Percentiles rank a stretch among this genome's conserved stretches.
phyloP scores from a whole-genome alignment of 1,284 basidiomycete species.

The Trichosporon sp. region DNA sequence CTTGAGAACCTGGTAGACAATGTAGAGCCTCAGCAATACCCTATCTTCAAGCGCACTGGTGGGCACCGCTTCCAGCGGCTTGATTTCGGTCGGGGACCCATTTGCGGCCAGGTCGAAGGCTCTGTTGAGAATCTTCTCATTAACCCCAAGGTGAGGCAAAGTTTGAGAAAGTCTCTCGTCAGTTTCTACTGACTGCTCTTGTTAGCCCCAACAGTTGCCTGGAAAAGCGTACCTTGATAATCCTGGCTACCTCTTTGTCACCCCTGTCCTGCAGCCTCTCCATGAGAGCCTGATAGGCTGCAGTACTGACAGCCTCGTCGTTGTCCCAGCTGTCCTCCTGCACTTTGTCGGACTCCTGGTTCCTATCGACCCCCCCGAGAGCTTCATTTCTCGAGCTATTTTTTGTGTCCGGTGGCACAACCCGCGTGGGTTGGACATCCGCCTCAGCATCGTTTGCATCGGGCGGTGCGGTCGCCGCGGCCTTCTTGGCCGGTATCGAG shows the following conservation, averaged over 20 bases:
- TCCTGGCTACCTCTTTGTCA: conserved; percentile 77
- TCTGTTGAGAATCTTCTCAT: conserved; percentile 57
- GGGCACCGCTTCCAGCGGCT: background rate
- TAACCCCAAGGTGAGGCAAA: conserved; percentile 62
- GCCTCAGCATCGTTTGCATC: background rate
- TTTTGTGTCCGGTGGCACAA: background rate
- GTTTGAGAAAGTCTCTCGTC: conserved; percentile 71
- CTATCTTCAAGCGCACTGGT: conserved; percentile 58
- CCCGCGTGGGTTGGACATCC: background rate
- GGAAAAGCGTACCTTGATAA: conserved; percentile 53
- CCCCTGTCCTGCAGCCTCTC: conserved; percentile 81
- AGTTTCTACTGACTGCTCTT: conserved; percentile 65
- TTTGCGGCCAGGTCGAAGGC: conserved; percentile 50
- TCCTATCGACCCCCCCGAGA: conserved; percentile 32
- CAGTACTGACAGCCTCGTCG: conserved; percentile 27
- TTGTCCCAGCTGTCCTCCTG: conserved; percentile 34
- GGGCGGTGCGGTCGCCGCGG: conserved; percentile 29
- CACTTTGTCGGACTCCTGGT: background rate
- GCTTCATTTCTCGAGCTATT: too few species aligned
- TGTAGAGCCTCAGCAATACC: conserved; percentile 62
- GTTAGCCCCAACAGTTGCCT: background rate
- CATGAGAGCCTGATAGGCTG: conserved; percentile 51
- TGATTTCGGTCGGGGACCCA: conserved; percentile 33
- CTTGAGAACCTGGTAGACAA: conserved; percentile 76
- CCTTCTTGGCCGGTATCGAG: conserved; percentile 68